Percentiles rank a stretch among this genome's conserved stretches.
These are phyloP conservation scores for Metarhizium humberi DNA, from an alignment of 2,329 filamentous ascomycete species.

Conservation along the genomic window DNA sequence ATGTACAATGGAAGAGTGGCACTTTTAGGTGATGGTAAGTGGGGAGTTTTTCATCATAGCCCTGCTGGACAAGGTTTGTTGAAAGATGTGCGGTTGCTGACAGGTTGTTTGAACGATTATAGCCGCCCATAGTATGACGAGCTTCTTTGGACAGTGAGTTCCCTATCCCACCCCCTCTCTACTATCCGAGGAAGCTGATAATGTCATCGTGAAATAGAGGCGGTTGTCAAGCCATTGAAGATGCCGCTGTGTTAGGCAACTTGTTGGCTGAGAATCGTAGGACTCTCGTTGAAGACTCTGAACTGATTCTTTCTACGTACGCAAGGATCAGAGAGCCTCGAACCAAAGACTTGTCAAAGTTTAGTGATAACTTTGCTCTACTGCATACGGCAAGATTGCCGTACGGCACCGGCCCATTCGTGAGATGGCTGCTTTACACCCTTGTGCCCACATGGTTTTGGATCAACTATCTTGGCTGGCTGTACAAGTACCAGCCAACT, in stretches of 20 bases:
- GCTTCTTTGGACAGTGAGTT: slow-evolving; percentile 11
- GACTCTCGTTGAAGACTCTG: slow-evolving; percentile 3
- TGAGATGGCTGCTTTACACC: slow-evolving; percentile 10
- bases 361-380: slow-evolving; percentile 9
- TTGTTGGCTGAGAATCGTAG: slow-evolving; percentile 6
- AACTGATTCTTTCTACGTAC: slow-evolving; percentile 6
- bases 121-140: slow-evolving; percentile 14
- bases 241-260: slow-evolving; percentile 10
- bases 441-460: slow-evolving; percentile 9
- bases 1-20: slow-evolving; percentile 11
- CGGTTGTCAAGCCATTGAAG: slow-evolving; percentile 10
- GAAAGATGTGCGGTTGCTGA: not conserved
- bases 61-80: not conserved
- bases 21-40: slow-evolving; percentile 11
- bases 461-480: slow-evolving; percentile 10
- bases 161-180: not conserved
- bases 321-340: slow-evolving; percentile 7
- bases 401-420: slow-evolving; percentile 7
- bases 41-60: not conserved
- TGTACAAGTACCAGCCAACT: slow-evolving; percentile 11
- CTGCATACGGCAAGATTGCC: slow-evolving; percentile 11
- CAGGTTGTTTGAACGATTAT: not conserved
- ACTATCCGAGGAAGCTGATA: not conserved
- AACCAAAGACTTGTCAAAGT: slow-evolving; percentile 9
- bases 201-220: slow-evolving; percentile 1